Evolutionary conservation across 257 asterid genomes (phyloP).

Genomic region (Cynanchum wilfordii): DNA sequence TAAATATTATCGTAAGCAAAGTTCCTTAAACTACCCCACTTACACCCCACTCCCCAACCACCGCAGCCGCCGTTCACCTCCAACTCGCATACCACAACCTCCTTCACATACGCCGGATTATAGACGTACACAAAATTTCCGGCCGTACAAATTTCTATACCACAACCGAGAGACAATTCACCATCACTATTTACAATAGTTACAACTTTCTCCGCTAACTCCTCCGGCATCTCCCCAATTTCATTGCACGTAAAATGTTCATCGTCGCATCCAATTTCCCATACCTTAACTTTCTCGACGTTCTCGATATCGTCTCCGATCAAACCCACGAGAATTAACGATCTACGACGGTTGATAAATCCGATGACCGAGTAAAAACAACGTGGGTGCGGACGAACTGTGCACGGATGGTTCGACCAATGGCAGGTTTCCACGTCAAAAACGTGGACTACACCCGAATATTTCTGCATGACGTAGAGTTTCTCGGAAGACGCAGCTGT

Average conservation of each 20-base stretch:
- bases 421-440: slow-evolving; percentile 41
- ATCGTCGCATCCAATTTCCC: slow-evolving; percentile 30
- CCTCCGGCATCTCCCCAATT: slow-evolving; percentile 57
- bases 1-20: slow-evolving; percentile 30
- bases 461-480: slow-evolving; percentile 45
- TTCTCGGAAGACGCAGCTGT: slow-evolving; percentile 36
- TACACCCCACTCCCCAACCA: slow-evolving; percentile 24
- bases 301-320: slow-evolving; percentile 16
- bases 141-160: slow-evolving; percentile 32
- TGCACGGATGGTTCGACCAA: slow-evolving; percentile 41
- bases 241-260: slow-evolving; percentile 25
- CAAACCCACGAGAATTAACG: slow-evolving; percentile 43
- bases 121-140: slow-evolving; percentile 42
- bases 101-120: slow-evolving; percentile 37
- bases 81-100: slow-evolving; percentile 60
- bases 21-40: slow-evolving; percentile 61
- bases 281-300: slow-evolving; percentile 39
- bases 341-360: slow-evolving; percentile 9
- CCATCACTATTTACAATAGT: slow-evolving; percentile 28
- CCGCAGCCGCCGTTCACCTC: neutral
- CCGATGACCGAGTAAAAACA: slow-evolving; percentile 42
- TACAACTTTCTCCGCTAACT: slow-evolving; percentile 28
- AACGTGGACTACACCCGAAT: slow-evolving; percentile 46
- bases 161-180: slow-evolving; percentile 26
- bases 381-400: slow-evolving; percentile 29